Evolutionary conservation across 805 yeast species (phyloP).

Genomic region (Torulaspora delbrueckii): DNA sequence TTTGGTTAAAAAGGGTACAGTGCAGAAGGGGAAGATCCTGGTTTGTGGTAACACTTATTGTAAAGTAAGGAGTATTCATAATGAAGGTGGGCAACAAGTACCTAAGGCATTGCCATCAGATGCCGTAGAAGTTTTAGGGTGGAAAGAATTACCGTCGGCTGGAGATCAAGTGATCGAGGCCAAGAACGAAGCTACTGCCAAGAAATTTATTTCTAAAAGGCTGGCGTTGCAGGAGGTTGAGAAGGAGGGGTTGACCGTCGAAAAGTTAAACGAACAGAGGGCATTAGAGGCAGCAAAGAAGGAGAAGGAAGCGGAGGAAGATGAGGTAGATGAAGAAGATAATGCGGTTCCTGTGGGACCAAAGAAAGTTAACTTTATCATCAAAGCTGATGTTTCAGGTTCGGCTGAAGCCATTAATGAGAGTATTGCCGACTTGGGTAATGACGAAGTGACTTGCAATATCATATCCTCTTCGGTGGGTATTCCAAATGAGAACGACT

Average conservation of each 20-base stretch:
- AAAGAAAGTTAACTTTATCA: constrained; percentile 51
- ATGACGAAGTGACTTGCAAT: constrained; percentile 71
- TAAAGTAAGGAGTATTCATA: constrained; percentile 70
- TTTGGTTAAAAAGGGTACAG: constrained; percentile 71
- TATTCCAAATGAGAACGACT: constrained; percentile 58
- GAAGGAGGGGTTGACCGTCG: constrained; percentile 61
- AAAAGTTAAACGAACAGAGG: constrained; percentile 62
- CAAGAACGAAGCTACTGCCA: constrained; percentile 65
- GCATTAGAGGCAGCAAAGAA: constrained; percentile 47
- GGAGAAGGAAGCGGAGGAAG: constrained; percentile 37
- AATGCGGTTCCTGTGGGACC: constrained; percentile 21
- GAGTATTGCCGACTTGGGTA: constrained; percentile 76
- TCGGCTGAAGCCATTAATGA: constrained; percentile 91
- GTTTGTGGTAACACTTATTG: constrained; percentile 88
- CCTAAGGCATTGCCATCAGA: constrained; percentile 76
- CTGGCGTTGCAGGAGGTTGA: constrained; percentile 52
- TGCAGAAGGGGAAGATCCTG: constrained; percentile 63
- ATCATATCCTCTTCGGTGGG: constrained; percentile 78
- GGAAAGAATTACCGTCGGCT: constrained; percentile 89
- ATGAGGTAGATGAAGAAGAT: constrained; percentile 31
- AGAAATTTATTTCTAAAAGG: constrained; percentile 66
- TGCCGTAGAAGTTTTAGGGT: constrained; percentile 88
- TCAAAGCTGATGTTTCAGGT: constrained; percentile 91
- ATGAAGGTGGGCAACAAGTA: constrained; percentile 62
- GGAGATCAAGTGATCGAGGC: constrained; percentile 84